Evolutionary conservation across 805 yeast genomes (phyloP).

Genomic region (Lipomyces japonicus): DNA sequence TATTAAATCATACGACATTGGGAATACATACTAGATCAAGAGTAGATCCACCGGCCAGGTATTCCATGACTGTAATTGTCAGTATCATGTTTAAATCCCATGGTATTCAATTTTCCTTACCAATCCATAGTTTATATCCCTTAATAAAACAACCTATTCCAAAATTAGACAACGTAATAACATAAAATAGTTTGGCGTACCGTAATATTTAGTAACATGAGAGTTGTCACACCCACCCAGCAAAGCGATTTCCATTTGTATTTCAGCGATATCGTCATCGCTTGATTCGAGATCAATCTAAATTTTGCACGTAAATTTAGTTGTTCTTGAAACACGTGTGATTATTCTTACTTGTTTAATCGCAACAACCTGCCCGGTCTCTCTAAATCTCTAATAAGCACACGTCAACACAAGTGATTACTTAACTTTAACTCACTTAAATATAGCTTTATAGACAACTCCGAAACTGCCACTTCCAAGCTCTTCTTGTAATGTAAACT

Average conservation of each 20-base stretch:
- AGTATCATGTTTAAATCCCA: not conserved
- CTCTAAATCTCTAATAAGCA: slow-evolving; percentile 12
- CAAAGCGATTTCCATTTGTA: slow-evolving; percentile 67
- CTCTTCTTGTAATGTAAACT: slow-evolving; percentile 49
- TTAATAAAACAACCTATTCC: slow-evolving; percentile 55
- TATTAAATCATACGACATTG: not conserved
- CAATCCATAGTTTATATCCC: slow-evolving; percentile 69
- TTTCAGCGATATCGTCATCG: slow-evolving; percentile 66
- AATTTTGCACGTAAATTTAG: slow-evolving; percentile 44
- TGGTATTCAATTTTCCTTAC: slow-evolving; percentile 4
- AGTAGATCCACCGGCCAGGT: slow-evolving; percentile 72
- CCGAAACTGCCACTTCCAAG: slow-evolving; percentile 80
- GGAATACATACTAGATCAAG: slow-evolving; percentile 51
- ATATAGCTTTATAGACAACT: slow-evolving; percentile 62
- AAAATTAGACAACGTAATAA: not conserved
- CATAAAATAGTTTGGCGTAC: slow-evolving; percentile 4
- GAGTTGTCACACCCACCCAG: slow-evolving; percentile 61
- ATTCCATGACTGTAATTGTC: slow-evolving; percentile 55
- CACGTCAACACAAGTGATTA: slow-evolving; percentile 5
- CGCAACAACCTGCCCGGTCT: slow-evolving; percentile 38
- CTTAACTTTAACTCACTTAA: slow-evolving; percentile 35
- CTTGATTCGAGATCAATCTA: slow-evolving; percentile 64
- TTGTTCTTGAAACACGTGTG: slow-evolving; percentile 38
- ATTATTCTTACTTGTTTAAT: slow-evolving; percentile 34
- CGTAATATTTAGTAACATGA: slow-evolving; percentile 64